Percentiles rank a stretch among this genome's conserved stretches.
Conservation (phyloP, 495 filamentous ascomycete species). For the Penicillium ucsense region DNA sequence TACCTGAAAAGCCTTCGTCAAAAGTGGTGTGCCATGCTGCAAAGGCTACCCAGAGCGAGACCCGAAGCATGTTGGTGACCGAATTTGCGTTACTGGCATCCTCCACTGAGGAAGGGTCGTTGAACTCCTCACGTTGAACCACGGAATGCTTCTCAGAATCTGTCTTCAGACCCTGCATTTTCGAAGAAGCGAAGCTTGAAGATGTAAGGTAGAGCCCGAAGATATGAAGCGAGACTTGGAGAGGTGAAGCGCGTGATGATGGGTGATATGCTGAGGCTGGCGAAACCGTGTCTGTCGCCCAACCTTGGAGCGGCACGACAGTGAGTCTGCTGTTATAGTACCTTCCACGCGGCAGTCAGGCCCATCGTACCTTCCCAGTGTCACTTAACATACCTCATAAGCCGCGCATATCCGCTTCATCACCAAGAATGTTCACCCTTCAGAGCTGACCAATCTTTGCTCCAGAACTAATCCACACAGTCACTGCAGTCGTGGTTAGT, state of each 20-base stretch:
- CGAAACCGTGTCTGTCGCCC: too few relatives aligned
- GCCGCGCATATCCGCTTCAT: conserved; percentile 9
- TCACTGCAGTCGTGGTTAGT: too few relatives aligned
- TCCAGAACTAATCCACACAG: too few relatives aligned
- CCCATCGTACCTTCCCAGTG: not conserved
- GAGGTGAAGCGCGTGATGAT: too few relatives aligned
- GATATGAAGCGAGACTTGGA: too few relatives aligned
- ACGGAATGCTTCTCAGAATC: not conserved
- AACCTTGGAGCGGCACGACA: too few relatives aligned
- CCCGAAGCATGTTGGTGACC: conserved; percentile 13
- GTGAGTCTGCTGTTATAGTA: too few relatives aligned
- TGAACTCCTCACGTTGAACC: not conserved
- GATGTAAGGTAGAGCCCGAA: too few relatives aligned
- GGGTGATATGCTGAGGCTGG: too few relatives aligned
- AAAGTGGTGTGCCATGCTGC: conserved; percentile 20
- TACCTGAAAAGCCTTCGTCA: conserved; percentile 18
- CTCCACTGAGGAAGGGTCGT: not conserved
- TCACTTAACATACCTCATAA: conserved; percentile 9
- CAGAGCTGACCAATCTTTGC: not conserved
- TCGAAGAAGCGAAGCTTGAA: too few relatives aligned
- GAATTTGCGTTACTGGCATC: conserved; percentile 1
- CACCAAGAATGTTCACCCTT: conserved; percentile 10
- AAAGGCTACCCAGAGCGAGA: conserved; percentile 17
- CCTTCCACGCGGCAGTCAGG: not conserved
- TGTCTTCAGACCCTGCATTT: too few relatives aligned